Conservation (phyloP, 2,329 filamentous ascomycete species). For the Fusarium pseudonygamai region DNA sequence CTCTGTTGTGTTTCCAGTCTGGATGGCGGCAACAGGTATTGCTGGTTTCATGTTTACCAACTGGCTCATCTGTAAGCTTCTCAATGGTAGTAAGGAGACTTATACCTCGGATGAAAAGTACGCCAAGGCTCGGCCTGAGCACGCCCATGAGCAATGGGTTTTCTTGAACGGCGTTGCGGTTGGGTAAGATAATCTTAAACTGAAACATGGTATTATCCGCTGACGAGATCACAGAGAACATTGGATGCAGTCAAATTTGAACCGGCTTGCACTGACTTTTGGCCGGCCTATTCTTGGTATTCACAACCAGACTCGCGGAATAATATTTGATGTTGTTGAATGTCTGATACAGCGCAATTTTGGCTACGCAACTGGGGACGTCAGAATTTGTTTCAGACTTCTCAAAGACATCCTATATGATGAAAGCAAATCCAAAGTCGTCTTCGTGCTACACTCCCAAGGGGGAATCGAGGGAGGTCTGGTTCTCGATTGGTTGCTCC, state of each 20-base stretch:
- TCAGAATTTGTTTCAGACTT: constrained; percentile 68
- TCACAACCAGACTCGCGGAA: constrained; percentile 78
- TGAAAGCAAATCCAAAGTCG: constrained; percentile 70
- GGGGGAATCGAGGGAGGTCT: constrained; percentile 79
- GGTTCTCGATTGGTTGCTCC: constrained; percentile 79
- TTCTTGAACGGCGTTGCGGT: constrained; percentile 79
- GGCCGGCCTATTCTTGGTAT: constrained; percentile 75
- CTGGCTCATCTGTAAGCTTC: constrained; percentile 56
- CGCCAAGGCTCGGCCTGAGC: constrained; percentile 58
- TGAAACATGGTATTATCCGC: background rate
- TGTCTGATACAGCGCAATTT: constrained; percentile 82
- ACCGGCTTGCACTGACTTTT: constrained; percentile 77
- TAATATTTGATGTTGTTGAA: constrained; percentile 80
- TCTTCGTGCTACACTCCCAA: constrained; percentile 81
- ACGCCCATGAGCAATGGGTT: constrained; percentile 77
- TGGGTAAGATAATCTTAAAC: constrained; percentile 56
- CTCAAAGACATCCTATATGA: constrained; percentile 73
- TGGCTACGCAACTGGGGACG: constrained; percentile 74
- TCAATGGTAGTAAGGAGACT: constrained; percentile 61
- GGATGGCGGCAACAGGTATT: constrained; percentile 54
- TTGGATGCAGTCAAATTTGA: constrained; percentile 76
- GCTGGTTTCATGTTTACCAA: constrained; percentile 60
- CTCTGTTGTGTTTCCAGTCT: constrained; percentile 58
- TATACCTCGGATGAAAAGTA: constrained; percentile 65
- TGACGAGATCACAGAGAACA: constrained; percentile 56